Base-by-base conservation (phyloP, 441 rosid species). In the Adansonia rubrostipa region DNA sequence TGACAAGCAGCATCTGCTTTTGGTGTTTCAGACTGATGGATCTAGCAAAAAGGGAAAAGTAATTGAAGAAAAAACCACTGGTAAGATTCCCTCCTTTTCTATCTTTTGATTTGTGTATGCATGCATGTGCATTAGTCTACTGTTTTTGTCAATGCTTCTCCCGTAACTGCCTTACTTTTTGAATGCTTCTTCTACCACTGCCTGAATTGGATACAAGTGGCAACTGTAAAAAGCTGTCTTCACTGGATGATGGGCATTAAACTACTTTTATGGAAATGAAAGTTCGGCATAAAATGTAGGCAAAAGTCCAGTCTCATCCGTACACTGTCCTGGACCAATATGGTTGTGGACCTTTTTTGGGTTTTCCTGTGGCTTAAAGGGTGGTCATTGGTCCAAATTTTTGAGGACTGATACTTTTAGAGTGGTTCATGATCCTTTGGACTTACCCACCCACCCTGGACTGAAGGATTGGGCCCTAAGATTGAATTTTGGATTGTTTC, bases 11-110 rank as follows among this genome's bases (percentile, higher is more conserved):
- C 73, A 40, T 33, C 71, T 71, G 36, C 14, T 66, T 20, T 66
- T 83, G 45, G 75, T 76, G 54, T 82, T 77, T 51, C 85, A 87
- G 92, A 86, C 47, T 71, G 79, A 78, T 68, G 81, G 84, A 77
- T 75, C 79, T 60, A 63, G 28, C 65, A 88, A 83, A 81, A 89
- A 84, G 79, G 77, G 82, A 77, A 88, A 81, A 86, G 75, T 73
- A 56, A 67, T 61, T 48, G 75, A 71, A 77, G 88, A 71, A 58
- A 78, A 80, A 80, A 70, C 74, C 51, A 24, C 74, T 9, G 82
- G 87, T 88, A 64, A 68, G 78, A 73, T 65, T 78, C 66, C 78
- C 58, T 45, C 80, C 77, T 78, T 60, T 0, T 54, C 7, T 19
- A 60, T 3, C 40, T 50, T 61, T 63, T 58, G 51, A n/a, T 44